Conservation (phyloP, 1,284 basidiomycete species). For the Cryptococcus sp. region DNA sequence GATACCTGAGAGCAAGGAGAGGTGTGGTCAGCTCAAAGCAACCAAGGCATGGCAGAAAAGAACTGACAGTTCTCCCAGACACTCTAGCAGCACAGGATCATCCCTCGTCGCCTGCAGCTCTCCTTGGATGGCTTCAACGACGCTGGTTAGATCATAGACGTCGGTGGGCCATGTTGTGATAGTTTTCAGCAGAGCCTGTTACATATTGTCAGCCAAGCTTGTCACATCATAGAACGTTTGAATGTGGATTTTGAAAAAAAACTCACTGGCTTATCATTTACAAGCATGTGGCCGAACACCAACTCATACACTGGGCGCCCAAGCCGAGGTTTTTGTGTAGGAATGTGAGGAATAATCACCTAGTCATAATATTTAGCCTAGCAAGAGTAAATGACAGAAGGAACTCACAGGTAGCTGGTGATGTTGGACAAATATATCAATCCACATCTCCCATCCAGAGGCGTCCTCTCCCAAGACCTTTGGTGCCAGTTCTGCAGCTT, state of each 20-base stretch:
- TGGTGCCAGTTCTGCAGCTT: conserved; percentile 80
- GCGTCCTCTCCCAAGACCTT: conserved; percentile 78
- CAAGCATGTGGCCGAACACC: conserved; percentile 83
- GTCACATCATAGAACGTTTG: neutral
- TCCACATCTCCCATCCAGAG: conserved; percentile 90
- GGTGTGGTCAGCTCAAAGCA: neutral
- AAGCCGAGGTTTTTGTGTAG: conserved; percentile 74
- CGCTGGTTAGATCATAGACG: conserved; percentile 82
- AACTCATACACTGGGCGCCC: conserved; percentile 89
- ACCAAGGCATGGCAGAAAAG: neutral
- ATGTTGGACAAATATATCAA: conserved; percentile 84
- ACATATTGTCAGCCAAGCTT: too few relatives aligned
- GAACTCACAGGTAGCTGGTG: conserved; percentile 67
- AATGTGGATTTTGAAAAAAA: neutral
- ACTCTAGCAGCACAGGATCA: conserved; percentile 74
- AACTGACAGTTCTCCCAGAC: conserved; percentile 79
- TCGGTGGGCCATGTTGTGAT: conserved; percentile 85
- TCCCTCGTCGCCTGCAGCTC: conserved; percentile 67
- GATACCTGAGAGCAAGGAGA: conserved; percentile 58
- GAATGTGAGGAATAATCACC: conserved; percentile 85
- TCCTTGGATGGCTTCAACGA: conserved; percentile 81
- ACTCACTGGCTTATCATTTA: conserved; percentile 68
- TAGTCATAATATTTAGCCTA: conserved; percentile 40
- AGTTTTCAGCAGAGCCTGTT: conserved; percentile 68
- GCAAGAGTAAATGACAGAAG: neutral